phyloP scores from a whole-genome alignment of 2,329 filamentous ascomycete species.

The Sodiomyces alkalinus region DNA sequence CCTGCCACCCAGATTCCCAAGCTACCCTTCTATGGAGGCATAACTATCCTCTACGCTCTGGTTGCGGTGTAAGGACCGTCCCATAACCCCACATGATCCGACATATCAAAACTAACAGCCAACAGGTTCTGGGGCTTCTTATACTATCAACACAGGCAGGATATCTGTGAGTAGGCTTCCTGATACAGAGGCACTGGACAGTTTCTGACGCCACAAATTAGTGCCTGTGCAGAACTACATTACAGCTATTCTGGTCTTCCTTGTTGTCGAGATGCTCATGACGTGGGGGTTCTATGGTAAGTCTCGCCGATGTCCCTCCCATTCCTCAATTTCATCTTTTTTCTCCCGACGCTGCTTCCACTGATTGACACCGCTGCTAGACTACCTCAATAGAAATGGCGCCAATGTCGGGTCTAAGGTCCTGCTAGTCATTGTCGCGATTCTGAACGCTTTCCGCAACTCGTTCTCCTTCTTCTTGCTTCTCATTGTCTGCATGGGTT shows the following conservation, averaged over 20 bases:
- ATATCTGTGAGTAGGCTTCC: conserved; percentile 58
- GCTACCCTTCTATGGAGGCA: conserved; percentile 87
- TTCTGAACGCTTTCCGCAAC: conserved; percentile 86
- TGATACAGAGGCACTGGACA: neutral
- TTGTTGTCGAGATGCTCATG: conserved; percentile 92
- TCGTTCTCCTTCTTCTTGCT: conserved; percentile 97
- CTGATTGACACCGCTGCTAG: conserved; percentile 37
- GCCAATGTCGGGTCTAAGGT: conserved; percentile 71
- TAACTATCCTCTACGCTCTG: conserved; percentile 86
- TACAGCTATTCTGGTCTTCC: conserved; percentile 85
- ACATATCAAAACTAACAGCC: conserved; percentile 9
- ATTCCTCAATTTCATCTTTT: conserved; percentile 1
- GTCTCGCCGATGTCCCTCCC: conserved; percentile 12
- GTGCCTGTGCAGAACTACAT: conserved; percentile 98
- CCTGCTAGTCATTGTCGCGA: conserved; percentile 77
- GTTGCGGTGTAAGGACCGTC: too few species aligned
- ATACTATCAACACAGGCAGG: conserved; percentile 84
- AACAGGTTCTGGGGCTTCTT: conserved; percentile 95
- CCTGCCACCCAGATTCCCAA: conserved; percentile 93
- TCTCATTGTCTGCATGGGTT: conserved; percentile 98
- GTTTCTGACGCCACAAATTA: conserved; percentile 16
- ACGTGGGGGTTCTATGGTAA: conserved; percentile 94
- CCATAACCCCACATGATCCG: conserved; percentile 19
- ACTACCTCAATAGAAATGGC: conserved; percentile 85
- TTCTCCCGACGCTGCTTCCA: neutral